Base-by-base conservation (phyloP, 106 monocot genomes). In the Ottelia alismoides region DNA sequence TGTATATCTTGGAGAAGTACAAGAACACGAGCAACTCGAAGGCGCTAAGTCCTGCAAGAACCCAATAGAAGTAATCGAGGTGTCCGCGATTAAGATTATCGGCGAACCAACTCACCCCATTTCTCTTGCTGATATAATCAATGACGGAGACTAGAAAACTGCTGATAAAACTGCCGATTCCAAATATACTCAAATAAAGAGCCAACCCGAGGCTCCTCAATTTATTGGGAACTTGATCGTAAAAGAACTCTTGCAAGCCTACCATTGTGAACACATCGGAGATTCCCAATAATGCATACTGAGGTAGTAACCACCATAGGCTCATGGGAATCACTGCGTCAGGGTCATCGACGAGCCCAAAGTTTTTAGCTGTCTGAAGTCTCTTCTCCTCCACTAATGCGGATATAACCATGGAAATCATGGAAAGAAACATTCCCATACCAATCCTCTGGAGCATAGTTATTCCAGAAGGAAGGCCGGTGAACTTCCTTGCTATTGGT, bases 41-140 rank as follows among this genome's bases (percentile, higher is more conserved):
- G 3, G 28, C 28, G 27, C 80, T 63, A 30, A 80, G 53, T 10
- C 66, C 79, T 2, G 71, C 62, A 2, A 80, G 56, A 25, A 80
- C 71, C 80, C 74, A 75, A 48, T 80, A 80, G 60, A 80, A 80
- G 70, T 75, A 75, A 61, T 80, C 70, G 4, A 80, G 63, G 45
- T 74, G 74, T 0, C 27, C 74, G 3, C 56, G 61, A 58, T 75
- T 80, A 1, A 80, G 45, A 43, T 75, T 72, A 25, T 75, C 27
- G 2, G 59, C 32, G 45, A 78, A 78, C 78, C 78, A 78, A 51
- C 73, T 73, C 19, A 65, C 59, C 1, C 69, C 79, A 1, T 35
- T 29, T 12, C 21, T 22, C 2, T 57, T 9, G 20, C 66, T 79
- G 5, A n/a, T n/a, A 11, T 52, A 35, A 35, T 79, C 45, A 30